These are phyloP conservation scores for Lichtheimia ornata DNA, from an alignment of 371 early-diverging fungal genomes.

Conservation along the genomic window DNA sequence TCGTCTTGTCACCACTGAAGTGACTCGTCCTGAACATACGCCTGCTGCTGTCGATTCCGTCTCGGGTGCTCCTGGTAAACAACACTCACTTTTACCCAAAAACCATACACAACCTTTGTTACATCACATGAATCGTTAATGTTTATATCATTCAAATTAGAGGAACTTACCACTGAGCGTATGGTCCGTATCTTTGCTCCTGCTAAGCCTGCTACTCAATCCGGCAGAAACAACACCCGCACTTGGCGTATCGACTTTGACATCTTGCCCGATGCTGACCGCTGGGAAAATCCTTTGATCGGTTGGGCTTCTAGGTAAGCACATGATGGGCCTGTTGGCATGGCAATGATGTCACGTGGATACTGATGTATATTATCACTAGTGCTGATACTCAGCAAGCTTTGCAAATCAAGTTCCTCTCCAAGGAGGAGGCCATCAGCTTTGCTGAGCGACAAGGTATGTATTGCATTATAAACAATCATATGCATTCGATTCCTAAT, in stretches of 20 bases:
- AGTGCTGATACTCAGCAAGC: conserved; percentile 87
- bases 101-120: neutral
- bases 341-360: neutral
- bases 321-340: no score
- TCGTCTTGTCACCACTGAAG: conserved; percentile 12
- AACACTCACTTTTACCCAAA: neutral
- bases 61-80: conserved; percentile 54
- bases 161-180: conserved; percentile 58
- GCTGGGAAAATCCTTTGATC: conserved; percentile 94
- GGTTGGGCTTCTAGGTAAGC: conserved; percentile 90
- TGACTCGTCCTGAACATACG: conserved; percentile 30
- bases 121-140: neutral
- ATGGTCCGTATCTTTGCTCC: conserved; percentile 88
- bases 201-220: conserved; percentile 84
- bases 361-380: neutral
- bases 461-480: neutral
- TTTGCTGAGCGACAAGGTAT: conserved; percentile 94
- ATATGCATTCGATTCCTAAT: neutral
- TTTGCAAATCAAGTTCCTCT: conserved; percentile 79
- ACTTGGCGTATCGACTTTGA: conserved; percentile 87
- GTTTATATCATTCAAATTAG: conserved; percentile 16
- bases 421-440: conserved; percentile 87
- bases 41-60: conserved; percentile 35
- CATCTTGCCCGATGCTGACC: conserved; percentile 70
- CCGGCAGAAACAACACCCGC: conserved; percentile 75